phyloP scores from a whole-genome alignment of 352 stramenopile species.

The Aphanomyces stellatus region DNA sequence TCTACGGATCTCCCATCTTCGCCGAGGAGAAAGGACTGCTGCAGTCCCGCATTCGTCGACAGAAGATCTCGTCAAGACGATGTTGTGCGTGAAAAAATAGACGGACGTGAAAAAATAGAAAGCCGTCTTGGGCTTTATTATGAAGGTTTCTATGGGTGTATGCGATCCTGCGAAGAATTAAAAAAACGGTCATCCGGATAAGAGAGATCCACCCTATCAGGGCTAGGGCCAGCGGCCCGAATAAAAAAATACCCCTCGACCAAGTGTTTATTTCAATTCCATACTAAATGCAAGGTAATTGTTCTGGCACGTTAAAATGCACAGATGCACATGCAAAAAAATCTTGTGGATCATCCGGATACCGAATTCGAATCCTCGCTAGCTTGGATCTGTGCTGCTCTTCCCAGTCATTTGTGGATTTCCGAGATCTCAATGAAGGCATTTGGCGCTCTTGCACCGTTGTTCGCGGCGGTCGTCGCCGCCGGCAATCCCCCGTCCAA shows the following conservation, averaged over 20 bases:
- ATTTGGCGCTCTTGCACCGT: not conserved
- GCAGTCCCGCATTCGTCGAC: too few relatives aligned
- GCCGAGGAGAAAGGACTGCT: too few relatives aligned
- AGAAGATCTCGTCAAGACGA: too few relatives aligned
- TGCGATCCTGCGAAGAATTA: too few relatives aligned
- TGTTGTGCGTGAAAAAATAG: too few relatives aligned
- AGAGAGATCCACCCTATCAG: not conserved
- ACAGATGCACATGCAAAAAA: not conserved
- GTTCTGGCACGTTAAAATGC: not conserved
- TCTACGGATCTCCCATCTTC: too few relatives aligned
- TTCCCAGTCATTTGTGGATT: constrained; percentile 18
- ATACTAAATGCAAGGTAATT: not conserved
- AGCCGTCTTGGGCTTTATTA: too few relatives aligned
- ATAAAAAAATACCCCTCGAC: too few relatives aligned
- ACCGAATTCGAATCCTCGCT: not conserved
- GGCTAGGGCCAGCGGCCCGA: too few relatives aligned
- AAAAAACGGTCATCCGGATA: not conserved
- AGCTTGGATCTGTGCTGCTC: not conserved
- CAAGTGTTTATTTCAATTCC: too few relatives aligned
- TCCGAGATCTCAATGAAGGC: constrained; percentile 7
- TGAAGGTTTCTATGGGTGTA: too few relatives aligned
- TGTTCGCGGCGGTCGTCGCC: not conserved
- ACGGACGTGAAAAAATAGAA: too few relatives aligned
- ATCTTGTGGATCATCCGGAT: constrained; percentile 15
- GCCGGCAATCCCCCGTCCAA: not conserved